These are phyloP conservation scores for Syzygium oleosum DNA, from an alignment of 345 rosid species.

Conservation along the genomic window DNA sequence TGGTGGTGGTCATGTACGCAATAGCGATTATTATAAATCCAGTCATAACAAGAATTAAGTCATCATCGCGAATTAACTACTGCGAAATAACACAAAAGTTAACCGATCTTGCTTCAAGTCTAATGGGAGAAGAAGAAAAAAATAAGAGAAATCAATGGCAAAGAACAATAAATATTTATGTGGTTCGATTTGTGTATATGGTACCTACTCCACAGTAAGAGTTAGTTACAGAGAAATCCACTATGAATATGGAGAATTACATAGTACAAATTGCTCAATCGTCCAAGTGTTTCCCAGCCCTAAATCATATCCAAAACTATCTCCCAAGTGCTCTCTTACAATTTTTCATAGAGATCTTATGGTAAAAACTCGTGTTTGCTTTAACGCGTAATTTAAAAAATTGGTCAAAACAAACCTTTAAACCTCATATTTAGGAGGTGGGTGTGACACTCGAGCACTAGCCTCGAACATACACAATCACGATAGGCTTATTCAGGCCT, in stretches of 20 bases:
- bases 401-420: background rate
- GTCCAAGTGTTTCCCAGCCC: background rate
- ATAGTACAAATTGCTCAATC: accelerated
- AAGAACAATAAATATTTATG: background rate
- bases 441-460: accelerated
- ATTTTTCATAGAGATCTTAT: no score
- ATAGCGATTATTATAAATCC: background rate
- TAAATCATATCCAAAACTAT: background rate
- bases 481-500: no score
- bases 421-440: accelerated
- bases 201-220: background rate
- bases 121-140: background rate
- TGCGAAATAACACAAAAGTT: background rate
- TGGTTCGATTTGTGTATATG: background rate
- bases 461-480: no score
- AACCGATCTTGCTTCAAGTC: background rate
- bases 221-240: background rate
- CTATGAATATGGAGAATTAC: background rate
- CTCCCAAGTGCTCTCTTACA: background rate
- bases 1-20: background rate
- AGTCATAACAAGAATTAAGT: background rate
- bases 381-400: no score
- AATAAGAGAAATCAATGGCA: background rate
- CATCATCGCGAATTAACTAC: background rate
- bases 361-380: no score